A percentile compares a stretch with the other conserved stretches of the same genome.
These are phyloP conservation scores for Brasenia schreberi DNA, from an alignment of 164 flowering plant genomes.

Conservation along the genomic window DNA sequence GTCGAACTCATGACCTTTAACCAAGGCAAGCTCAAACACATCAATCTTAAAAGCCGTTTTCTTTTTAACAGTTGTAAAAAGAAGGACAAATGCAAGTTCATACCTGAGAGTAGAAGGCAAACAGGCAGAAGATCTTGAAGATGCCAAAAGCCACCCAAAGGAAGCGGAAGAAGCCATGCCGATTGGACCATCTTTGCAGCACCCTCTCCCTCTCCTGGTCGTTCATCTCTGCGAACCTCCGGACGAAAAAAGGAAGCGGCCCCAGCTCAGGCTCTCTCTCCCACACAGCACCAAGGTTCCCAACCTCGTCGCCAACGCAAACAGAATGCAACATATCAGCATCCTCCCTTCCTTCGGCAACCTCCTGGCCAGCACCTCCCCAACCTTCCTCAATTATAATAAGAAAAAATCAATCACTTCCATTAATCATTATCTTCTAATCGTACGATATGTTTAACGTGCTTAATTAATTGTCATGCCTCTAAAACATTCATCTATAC, in stretches of 20 bases:
- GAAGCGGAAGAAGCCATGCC: neutral
- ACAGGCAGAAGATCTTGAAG: constrained; percentile 8
- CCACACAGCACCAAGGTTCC: constrained; percentile 9
- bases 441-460: no score
- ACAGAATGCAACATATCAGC: constrained; percentile 1
- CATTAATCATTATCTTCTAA: no score
- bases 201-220: constrained; percentile 8
- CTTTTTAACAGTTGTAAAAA: no score
- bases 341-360: neutral
- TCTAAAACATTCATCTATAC: no score
- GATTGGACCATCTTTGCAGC: constrained; percentile 6
- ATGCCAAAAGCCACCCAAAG: constrained; percentile 4
- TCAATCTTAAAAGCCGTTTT: no score
- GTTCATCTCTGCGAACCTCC: constrained; percentile 5
- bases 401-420: no score
- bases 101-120: constrained; percentile 9
- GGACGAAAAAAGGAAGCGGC: constrained; percentile 7
- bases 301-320: constrained; percentile 6
- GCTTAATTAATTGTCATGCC: no score
- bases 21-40: no score
- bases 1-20: no score
- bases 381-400: constrained; percentile 4
- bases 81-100: no score
- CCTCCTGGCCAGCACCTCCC: constrained; percentile 5
- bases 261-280: constrained; percentile 1